Conservation (phyloP, 768 basidiomycete genomes). For the Leccinum obscurum region DNA sequence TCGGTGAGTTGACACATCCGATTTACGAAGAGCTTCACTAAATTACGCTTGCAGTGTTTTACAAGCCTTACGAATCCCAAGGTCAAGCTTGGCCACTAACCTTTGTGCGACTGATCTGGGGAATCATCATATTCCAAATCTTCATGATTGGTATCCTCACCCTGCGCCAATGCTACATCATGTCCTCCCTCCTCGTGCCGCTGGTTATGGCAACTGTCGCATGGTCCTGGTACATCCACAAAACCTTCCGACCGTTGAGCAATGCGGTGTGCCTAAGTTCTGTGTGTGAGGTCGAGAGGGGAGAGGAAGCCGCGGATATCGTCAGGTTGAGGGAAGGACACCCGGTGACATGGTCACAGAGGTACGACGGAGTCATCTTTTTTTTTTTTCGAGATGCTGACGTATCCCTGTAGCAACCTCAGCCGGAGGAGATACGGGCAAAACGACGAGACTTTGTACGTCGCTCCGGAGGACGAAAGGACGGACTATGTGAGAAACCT, state of each 20-base stretch:
- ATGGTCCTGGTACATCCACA: conserved; percentile 81
- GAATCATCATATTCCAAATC: conserved; percentile 86
- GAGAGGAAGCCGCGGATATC: conserved; percentile 82
- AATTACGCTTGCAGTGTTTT: conserved; percentile 68
- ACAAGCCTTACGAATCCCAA: conserved; percentile 96
- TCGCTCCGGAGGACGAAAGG: conserved; percentile 90
- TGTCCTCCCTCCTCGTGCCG: conserved; percentile 68
- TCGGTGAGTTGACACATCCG: conserved; percentile 55
- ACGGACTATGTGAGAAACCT: conserved; percentile 76
- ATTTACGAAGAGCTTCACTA: neutral
- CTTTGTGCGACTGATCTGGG: conserved; percentile 89
- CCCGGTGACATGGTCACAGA: conserved; percentile 87
- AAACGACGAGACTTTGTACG: conserved; percentile 92
- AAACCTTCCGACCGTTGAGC: conserved; percentile 68
- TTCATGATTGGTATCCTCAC: conserved; percentile 98
- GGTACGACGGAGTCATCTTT: conserved; percentile 44
- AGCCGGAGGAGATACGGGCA: conserved; percentile 87
- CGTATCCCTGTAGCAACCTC: conserved; percentile 57
- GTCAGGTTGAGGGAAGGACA: conserved; percentile 74
- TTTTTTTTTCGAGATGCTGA: neutral
- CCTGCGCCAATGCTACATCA: conserved; percentile 54
- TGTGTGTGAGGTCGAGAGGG: conserved; percentile 86
- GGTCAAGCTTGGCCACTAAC: conserved; percentile 99
- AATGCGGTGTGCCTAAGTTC: conserved; percentile 84
- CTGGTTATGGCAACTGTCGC: conserved; percentile 71